Evolutionary conservation across 257 asterid genomes (phyloP), one percentile per base, ranked within the genome.

Genomic region (Salvia hispanica): DNA sequence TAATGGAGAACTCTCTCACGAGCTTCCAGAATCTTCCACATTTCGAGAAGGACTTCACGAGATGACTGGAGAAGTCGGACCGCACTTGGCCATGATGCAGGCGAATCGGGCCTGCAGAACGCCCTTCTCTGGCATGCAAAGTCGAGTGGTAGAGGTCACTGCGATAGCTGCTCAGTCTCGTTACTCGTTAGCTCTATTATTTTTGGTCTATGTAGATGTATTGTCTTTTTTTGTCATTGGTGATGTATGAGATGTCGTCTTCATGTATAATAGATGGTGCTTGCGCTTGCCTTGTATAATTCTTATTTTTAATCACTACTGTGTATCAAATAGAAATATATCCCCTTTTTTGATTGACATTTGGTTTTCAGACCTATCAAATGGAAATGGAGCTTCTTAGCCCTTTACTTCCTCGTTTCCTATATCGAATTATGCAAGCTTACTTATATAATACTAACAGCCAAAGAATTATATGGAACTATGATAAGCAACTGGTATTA

Each of bases 241-340:
- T 76, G 87, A 77, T 79, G 69, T 79, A 56, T 74, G 72, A 39
- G 52, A 43, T 14, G 16, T 69, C 44, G 62, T 25, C 33, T 71
- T 75, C 73, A 51, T 86, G 92, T 83, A 83, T 71, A 71, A 79
- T 80, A 84, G 80, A 80, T 77, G 79, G 77, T 59, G 72, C 12
- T 73, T 77, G 18, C 8, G 60, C 37, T 13, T 42, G 69, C 69
- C 66, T 72, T 62, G 71, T 81, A 83, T 81, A 76, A 66, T 77
- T 77, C 69, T 74, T 67, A 67, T 73, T 76, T 67, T 48, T 59
- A 34, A 63, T 46, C 14, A 47, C 69, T 83, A 76, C 72, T 54
- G 43, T 79, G 75, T 75, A 74, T 61, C 67, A 39, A 81, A 21
- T 43, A 15, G 13, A 43, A 11, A 21, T 1, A 16, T 25, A 25